phyloP scores from a whole-genome alignment of 1,139 yeast species.

The Taphrina populina region DNA sequence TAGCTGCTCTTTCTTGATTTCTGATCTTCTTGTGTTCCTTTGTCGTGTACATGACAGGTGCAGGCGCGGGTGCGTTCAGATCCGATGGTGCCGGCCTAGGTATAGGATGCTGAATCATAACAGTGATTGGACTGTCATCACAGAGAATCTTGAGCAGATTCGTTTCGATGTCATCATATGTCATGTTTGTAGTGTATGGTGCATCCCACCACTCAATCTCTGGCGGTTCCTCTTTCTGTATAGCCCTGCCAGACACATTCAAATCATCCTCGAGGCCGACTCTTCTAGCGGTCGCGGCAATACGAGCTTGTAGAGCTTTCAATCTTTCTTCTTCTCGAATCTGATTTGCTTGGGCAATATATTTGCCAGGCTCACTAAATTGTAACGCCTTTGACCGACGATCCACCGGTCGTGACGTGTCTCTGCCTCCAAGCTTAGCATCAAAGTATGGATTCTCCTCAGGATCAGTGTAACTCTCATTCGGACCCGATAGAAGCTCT shows the following conservation, averaged over 20 bases:
- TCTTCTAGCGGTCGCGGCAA: constrained; percentile 40
- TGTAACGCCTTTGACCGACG: constrained; percentile 47
- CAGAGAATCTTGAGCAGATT: constrained; percentile 43
- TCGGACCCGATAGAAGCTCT: constrained; percentile 37
- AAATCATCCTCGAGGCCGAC: constrained; percentile 40
- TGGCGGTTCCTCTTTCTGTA: constrained; percentile 54
- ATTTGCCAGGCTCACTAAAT: constrained; percentile 64
- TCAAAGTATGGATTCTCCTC: constrained; percentile 61
- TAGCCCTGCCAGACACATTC: constrained; percentile 39
- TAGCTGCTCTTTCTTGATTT: constrained; percentile 64
- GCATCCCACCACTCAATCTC: constrained; percentile 81
- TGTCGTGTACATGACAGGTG: constrained; percentile 59
- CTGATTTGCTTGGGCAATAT: constrained; percentile 56
- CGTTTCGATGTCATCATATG: constrained; percentile 42
- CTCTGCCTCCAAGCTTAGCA: constrained; percentile 43
- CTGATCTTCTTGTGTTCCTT: constrained; percentile 73
- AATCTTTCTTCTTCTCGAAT: constrained; percentile 50
- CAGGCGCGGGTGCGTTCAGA: constrained; percentile 47
- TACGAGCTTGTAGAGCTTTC: constrained; percentile 45
- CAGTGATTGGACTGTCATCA: constrained; percentile 56
- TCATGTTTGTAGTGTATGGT: constrained; percentile 47
- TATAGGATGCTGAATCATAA: constrained; percentile 78
- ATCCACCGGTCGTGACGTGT: constrained; percentile 40
- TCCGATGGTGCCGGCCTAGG: constrained; percentile 63
- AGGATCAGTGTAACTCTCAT: constrained; percentile 37